phyloP scores from a whole-genome alignment of 2,329 filamentous ascomycete species.

The Colletotrichum sp. region DNA sequence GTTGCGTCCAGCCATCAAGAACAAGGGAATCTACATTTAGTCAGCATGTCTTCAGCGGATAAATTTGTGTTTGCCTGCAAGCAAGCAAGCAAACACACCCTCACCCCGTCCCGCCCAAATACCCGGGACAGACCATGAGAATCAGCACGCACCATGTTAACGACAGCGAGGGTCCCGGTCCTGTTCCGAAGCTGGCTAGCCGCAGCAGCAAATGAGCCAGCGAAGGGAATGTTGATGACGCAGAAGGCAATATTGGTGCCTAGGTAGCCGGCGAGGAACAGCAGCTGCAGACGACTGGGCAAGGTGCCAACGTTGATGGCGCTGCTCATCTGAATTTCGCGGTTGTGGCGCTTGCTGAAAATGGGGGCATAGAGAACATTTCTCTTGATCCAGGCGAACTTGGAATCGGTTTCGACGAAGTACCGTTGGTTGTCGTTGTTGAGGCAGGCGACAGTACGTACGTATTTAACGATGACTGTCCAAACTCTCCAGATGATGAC shows the following conservation, averaged over 20 bases:
- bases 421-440: constrained; percentile 82
- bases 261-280: constrained; percentile 64
- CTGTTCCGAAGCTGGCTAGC: constrained; percentile 66
- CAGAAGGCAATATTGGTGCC: constrained; percentile 79
- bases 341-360: constrained; percentile 69
- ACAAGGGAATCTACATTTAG: constrained; percentile 60
- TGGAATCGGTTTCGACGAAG: constrained; percentile 66
- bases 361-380: constrained; percentile 69
- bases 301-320: constrained; percentile 67
- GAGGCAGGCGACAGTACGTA: constrained; percentile 76
- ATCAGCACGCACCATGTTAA: constrained; percentile 69
- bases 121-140: not conserved
- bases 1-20: constrained; percentile 77
- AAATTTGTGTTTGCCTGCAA: not conserved
- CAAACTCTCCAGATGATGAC: constrained; percentile 72
- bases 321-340: constrained; percentile 66
- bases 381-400: constrained; percentile 67
- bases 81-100: not conserved
- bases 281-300: constrained; percentile 67
- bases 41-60: constrained; percentile 5
- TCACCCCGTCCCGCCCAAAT: not conserved
- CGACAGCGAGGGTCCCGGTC: constrained; percentile 70
- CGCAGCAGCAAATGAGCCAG: constrained; percentile 46
- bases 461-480: constrained; percentile 66
- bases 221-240: constrained; percentile 67